These are phyloP conservation scores for Sporothrix protearum DNA, from an alignment of 2,329 filamentous ascomycete species.

Conservation along the genomic window DNA sequence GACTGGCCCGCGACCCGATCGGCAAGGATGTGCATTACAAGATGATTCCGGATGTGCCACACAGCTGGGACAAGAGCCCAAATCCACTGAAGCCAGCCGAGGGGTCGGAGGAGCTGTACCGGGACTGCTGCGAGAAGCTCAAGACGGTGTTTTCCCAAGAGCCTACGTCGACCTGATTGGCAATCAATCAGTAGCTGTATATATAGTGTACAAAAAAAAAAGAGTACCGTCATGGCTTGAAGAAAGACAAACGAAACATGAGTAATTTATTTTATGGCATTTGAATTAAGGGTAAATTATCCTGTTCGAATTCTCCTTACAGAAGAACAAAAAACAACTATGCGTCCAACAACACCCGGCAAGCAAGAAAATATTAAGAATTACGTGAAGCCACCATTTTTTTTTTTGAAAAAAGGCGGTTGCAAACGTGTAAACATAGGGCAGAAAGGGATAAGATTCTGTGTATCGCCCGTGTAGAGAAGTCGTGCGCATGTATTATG, in stretches of 20 bases:
- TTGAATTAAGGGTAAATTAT: neutral
- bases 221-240: neutral
- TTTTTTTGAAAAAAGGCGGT: neutral
- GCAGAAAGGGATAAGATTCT: neutral
- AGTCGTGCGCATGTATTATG: neutral
- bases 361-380: neutral
- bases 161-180: neutral
- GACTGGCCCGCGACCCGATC: slow-evolving; percentile 44
- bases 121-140: slow-evolving; percentile 44
- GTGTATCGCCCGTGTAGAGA: neutral
- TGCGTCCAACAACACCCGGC: neutral
- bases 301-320: neutral
- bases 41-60: slow-evolving; percentile 56
- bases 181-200: neutral
- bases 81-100: slow-evolving; percentile 54
- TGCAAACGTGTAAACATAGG: neutral
- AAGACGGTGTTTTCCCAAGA: neutral
- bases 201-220: neutral
- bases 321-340: neutral
- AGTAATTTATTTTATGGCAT: neutral
- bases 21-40: slow-evolving; percentile 57
- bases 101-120: slow-evolving; percentile 52
- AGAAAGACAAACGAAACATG: neutral
- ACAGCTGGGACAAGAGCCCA: slow-evolving; percentile 65
- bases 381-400: too few species aligned